phyloP scores from a whole-genome alignment of 805 yeast species.

The Lachancea fermentati region DNA sequence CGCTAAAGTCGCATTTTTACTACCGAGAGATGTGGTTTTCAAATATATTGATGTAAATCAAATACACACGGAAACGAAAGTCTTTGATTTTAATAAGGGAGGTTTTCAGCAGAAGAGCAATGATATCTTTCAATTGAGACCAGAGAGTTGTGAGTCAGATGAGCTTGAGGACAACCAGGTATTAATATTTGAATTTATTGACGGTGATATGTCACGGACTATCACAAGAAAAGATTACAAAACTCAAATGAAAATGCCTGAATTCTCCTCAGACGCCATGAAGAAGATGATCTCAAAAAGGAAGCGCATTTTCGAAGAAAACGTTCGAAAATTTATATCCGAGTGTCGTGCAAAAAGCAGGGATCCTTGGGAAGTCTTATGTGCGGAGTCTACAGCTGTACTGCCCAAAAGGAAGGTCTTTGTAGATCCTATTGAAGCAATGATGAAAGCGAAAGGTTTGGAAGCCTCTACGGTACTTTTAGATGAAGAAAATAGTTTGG shows the following conservation, averaged over 20 bases:
- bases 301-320: conserved; percentile 44
- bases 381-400: conserved; percentile 29
- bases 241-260: conserved; percentile 44
- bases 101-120: conserved; percentile 54
- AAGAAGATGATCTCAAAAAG: conserved; percentile 55
- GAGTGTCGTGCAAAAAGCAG: conserved; percentile 23
- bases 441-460: conserved; percentile 36
- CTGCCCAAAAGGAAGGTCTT: conserved; percentile 48
- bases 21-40: conserved; percentile 65
- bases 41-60: conserved; percentile 80
- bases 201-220: conserved; percentile 49
- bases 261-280: conserved; percentile 51
- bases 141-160: conserved; percentile 30
- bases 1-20: conserved; percentile 52
- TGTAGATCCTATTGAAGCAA: conserved; percentile 57
- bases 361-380: conserved; percentile 41
- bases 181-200: conserved; percentile 71
- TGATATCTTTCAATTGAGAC: conserved; percentile 46
- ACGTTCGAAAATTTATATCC: conserved; percentile 35
- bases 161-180: conserved; percentile 42
- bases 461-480: conserved; percentile 13
- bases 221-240: conserved; percentile 40
- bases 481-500: conserved; percentile 22
- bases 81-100: conserved; percentile 34
- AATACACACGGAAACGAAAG: conserved; percentile 36